These are phyloP conservation scores for Cenchrus americanus DNA, from an alignment of 176 grass and related monocot species.

Conservation along the genomic window DNA sequence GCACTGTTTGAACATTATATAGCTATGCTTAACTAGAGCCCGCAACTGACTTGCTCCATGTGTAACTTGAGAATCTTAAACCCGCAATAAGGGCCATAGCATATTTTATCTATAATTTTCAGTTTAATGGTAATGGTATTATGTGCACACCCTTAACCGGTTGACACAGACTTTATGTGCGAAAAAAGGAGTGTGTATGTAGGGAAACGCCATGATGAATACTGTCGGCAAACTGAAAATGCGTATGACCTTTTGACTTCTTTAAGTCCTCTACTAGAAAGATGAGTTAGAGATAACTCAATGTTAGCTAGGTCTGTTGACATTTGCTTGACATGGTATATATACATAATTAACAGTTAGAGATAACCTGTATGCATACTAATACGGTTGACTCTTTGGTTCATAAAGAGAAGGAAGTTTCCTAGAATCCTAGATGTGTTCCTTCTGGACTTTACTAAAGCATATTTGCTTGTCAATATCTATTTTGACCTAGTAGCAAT, in stretches of 20 bases:
- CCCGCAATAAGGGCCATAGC: conserved; percentile 28
- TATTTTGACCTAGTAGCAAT: too few relatives aligned
- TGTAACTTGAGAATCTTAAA: conserved; percentile 11
- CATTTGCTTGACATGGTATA: conserved; percentile 42
- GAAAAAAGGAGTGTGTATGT: conserved; percentile 17
- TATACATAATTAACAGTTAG: conserved; percentile 4
- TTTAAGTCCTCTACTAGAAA: conserved; percentile 4
- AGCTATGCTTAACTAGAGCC: not conserved
- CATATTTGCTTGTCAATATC: too few relatives aligned
- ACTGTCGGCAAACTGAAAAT: conserved; percentile 44
- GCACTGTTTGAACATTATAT: not conserved
- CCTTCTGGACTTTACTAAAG: too few relatives aligned
- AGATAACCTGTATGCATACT: not conserved
- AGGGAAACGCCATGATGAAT: conserved; percentile 13
- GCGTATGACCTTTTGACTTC: conserved; percentile 37
- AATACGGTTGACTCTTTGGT: conserved; percentile 34
- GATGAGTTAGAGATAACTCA: conserved; percentile 40
- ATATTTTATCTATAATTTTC: conserved; percentile 12
- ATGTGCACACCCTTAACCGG: conserved; percentile 32
- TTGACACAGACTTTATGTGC: not conserved
- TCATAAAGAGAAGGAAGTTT: conserved; percentile 35
- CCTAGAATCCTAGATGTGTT: conserved; percentile 16
- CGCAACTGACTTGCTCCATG: not conserved
- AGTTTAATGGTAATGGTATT: conserved; percentile 4
- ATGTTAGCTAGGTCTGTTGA: conserved; percentile 46